Evolutionary conservation across 495 filamentous ascomycete species (phyloP).

Genomic region (Penicillium diatomitis): DNA sequence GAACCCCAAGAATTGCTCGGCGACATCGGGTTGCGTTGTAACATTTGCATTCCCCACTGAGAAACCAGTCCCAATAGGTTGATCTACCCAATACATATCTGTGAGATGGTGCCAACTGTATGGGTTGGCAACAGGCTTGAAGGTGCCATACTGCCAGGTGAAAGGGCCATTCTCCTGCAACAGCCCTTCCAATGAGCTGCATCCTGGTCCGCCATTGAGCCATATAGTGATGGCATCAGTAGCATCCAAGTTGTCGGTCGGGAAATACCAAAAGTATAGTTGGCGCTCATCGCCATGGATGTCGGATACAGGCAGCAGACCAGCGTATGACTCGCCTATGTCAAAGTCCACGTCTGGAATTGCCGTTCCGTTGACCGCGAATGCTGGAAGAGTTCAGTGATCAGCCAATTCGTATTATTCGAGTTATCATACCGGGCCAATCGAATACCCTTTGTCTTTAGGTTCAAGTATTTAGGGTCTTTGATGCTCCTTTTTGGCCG

Average conservation of each 20-base stretch:
- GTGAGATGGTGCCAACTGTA: not conserved
- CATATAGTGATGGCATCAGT: conserved; percentile 48
- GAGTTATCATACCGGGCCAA: no score
- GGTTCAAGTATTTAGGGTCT: no score
- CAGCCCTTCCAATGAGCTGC: conserved; percentile 28
- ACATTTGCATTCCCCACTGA: conserved; percentile 19
- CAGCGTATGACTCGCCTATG: no score
- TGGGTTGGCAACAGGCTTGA: not conserved
- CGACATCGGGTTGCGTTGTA: not conserved
- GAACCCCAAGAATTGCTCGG: no score
- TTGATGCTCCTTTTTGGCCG: no score
- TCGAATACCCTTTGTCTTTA: no score
- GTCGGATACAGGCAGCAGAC: no score
- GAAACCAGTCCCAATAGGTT: conserved; percentile 35
- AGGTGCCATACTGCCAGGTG: not conserved
- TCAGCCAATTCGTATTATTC: no score
- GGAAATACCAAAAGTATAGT: conserved; percentile 46
- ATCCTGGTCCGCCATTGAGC: conserved; percentile 46
- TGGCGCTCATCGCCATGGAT: no score
- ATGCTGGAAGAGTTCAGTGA: no score
- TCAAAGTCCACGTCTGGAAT: no score
- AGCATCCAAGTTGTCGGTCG: conserved; percentile 41
- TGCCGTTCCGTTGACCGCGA: no score
- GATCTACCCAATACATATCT: conserved; percentile 36
- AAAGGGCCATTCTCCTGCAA: conserved; percentile 34